These are phyloP conservation scores for Pyrenophora seminiperda DNA, from an alignment of 2,329 filamentous ascomycete genomes.

Conservation along the genomic window DNA sequence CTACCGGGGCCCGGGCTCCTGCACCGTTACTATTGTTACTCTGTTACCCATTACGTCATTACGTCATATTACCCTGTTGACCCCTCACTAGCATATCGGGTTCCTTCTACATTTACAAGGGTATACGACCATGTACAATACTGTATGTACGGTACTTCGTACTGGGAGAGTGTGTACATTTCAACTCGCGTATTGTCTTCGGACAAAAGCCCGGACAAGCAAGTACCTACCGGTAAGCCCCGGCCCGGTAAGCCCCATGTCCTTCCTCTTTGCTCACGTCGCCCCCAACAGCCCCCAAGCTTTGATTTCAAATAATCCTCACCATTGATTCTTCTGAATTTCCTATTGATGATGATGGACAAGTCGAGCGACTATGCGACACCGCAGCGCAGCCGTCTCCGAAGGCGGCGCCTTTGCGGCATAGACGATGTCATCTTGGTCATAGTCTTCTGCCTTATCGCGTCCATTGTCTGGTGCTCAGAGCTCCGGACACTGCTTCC, in stretches of 20 bases:
- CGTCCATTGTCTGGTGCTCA: conserved; percentile 9
- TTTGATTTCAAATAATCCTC: not conserved
- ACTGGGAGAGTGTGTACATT: too few species aligned
- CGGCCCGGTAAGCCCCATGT: conserved; percentile 7
- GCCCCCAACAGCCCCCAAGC: not conserved
- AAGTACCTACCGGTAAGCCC: too few species aligned
- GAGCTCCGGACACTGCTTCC: conserved; percentile 4
- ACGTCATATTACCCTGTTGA: too few species aligned
- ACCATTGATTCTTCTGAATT: not conserved
- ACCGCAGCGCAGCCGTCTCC: not conserved
- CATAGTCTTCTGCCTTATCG: conserved; percentile 12
- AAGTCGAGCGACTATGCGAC: conserved; percentile 7
- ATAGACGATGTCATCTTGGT: conserved; percentile 1
- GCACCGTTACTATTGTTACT: too few species aligned
- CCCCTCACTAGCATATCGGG: too few species aligned
- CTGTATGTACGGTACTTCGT: too few species aligned
- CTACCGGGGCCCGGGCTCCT: too few species aligned
- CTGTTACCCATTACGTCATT: too few species aligned
- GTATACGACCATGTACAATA: too few species aligned
- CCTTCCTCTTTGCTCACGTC: conserved; percentile 5
- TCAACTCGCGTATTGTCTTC: conserved; percentile 8
- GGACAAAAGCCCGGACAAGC: conserved; percentile 18
- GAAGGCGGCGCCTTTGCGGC: conserved; percentile 1
- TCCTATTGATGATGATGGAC: conserved; percentile 11
- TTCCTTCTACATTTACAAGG: too few species aligned